Percentiles rank a stretch among this genome's conserved stretches.
Evolutionary conservation across 768 basidiomycete species (phyloP).

Genomic region (Chalciporus chontae): DNA sequence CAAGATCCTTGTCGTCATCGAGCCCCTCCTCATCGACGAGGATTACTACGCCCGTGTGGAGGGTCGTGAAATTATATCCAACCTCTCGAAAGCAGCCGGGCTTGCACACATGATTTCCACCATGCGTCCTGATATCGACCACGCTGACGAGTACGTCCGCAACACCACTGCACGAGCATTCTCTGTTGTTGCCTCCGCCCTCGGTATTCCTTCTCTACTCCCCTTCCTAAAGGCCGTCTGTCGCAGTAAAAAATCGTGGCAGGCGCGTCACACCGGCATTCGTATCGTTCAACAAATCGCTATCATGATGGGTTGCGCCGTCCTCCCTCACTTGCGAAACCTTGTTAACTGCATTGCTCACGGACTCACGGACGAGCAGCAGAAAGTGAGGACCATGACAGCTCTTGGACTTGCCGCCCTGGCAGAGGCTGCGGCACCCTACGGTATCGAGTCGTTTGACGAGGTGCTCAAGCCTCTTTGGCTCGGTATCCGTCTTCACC

Average conservation of each 20-base stretch:
- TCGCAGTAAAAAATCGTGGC: constrained; percentile 99
- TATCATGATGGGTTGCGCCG: constrained; percentile 99
- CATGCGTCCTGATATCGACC: constrained; percentile 99
- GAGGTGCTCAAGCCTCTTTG: constrained; percentile 83
- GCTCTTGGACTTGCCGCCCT: constrained; percentile 81
- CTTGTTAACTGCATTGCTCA: constrained; percentile 94
- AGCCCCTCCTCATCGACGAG: constrained; percentile 97
- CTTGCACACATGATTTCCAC: constrained; percentile 99
- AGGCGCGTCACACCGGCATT: constrained; percentile 98
- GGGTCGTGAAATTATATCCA: constrained; percentile 98
- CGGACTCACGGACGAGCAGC: constrained; percentile 73
- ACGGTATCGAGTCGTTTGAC: constrained; percentile 99
- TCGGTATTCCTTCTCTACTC: constrained; percentile 94
- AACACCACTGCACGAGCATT: constrained; percentile 99
- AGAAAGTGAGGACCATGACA: constrained; percentile 80
- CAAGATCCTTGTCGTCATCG: constrained; percentile 99
- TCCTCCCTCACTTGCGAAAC: constrained; percentile 94
- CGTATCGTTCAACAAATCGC: constrained; percentile 99
- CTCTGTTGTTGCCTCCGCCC: constrained; percentile 97
- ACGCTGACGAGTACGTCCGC: constrained; percentile 98
- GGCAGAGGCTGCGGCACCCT: constrained; percentile 95
- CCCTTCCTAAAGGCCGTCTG: constrained; percentile 99
- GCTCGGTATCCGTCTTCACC: constrained; percentile 75
- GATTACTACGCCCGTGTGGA: constrained; percentile 96
- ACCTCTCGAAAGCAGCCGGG: constrained; percentile 96